A percentile compares a stretch with the other conserved stretches of the same genome.
These are phyloP conservation scores for Pseudocercospora eumusae DNA, from an alignment of 2,329 filamentous ascomycete species.

Conservation along the genomic window DNA sequence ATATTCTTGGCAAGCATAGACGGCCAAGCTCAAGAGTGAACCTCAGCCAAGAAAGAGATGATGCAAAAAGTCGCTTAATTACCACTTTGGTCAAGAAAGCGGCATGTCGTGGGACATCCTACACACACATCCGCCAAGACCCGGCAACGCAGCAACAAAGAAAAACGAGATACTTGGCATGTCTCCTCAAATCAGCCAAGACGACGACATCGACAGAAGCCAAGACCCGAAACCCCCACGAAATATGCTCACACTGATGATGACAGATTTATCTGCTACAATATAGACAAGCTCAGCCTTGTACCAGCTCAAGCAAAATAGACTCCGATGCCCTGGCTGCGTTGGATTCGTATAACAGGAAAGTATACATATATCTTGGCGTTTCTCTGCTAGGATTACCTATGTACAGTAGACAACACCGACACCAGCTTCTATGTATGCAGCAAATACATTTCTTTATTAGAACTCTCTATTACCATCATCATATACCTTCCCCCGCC, in stretches of 20 bases:
- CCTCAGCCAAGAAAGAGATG: not conserved
- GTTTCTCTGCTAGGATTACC: not conserved
- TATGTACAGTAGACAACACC: conserved; percentile 2
- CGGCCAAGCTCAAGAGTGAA: too few relatives aligned
- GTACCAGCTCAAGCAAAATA: not conserved
- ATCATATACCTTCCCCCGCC: too few relatives aligned
- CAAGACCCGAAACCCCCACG: too few relatives aligned
- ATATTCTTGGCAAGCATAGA: too few relatives aligned
- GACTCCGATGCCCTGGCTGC: not conserved
- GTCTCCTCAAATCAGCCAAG: not conserved
- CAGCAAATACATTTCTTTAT: too few relatives aligned
- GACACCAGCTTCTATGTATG: not conserved
- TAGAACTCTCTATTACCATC: too few relatives aligned
- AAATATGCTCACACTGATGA: too few relatives aligned
- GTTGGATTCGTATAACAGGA: not conserved
- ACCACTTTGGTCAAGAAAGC: too few relatives aligned
- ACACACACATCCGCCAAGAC: not conserved
- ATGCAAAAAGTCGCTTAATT: too few relatives aligned
- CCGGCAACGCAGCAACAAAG: not conserved
- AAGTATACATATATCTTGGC: not conserved
- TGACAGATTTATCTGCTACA: too few relatives aligned
- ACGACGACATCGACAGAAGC: not conserved
- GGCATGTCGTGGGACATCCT: not conserved
- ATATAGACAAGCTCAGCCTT: too few relatives aligned
- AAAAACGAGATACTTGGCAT: not conserved